Evolutionary conservation across 768 basidiomycete genomes (phyloP).

Genomic region (Tricholoma terreum): DNA sequence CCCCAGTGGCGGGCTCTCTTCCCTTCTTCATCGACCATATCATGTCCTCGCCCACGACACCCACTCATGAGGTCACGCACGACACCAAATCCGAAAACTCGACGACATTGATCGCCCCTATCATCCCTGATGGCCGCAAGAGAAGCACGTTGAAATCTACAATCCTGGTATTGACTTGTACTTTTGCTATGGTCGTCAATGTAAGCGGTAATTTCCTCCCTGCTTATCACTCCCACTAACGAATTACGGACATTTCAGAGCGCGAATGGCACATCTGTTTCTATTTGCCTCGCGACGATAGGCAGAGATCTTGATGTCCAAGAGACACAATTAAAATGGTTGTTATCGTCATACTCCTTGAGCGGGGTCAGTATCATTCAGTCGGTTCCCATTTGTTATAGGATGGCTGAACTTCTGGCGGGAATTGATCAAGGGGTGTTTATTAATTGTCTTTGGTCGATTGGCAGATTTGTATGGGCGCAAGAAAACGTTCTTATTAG

Average conservation of each 20-base stretch:
- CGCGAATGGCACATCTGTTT: constrained; percentile 43
- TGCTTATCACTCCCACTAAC: not conserved
- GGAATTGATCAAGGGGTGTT: constrained; percentile 53
- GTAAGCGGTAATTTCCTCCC: constrained; percentile 5
- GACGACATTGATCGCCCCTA: not conserved
- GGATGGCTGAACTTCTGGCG: not conserved
- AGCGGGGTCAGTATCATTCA: constrained; percentile 47
- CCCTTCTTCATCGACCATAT: not conserved
- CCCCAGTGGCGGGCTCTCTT: not conserved
- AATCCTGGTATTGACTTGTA: constrained; percentile 23
- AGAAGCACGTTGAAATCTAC: constrained; percentile 20
- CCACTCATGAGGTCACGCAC: not conserved
- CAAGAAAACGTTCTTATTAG: constrained; percentile 62
- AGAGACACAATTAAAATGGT: constrained; percentile 61
- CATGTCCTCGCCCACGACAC: not conserved
- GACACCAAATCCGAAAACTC: not conserved
- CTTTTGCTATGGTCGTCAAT: constrained; percentile 25
- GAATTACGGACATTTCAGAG: constrained; percentile 21
- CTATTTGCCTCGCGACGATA: constrained; percentile 54
- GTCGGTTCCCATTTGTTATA: not conserved
- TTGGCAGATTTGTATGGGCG: constrained; percentile 79
- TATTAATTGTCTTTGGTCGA: constrained; percentile 74
- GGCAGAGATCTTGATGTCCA: constrained; percentile 44
- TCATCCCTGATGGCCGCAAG: not conserved
- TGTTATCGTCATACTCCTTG: constrained; percentile 62